Evolutionary conservation across 1,284 basidiomycete species (phyloP).

Genomic region (Porogramme epimiltina): DNA sequence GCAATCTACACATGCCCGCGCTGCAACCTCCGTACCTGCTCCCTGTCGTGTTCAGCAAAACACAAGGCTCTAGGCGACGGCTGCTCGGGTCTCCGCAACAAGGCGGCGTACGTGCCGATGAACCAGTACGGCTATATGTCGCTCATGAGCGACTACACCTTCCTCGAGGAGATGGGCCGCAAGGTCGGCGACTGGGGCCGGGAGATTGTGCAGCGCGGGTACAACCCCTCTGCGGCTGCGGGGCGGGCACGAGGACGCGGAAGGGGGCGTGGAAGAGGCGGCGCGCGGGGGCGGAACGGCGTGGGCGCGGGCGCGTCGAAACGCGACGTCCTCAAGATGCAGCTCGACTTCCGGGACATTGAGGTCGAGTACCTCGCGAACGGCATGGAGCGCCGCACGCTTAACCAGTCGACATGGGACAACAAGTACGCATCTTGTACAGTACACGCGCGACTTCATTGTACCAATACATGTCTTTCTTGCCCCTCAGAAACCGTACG

Average conservation of each 20-base stretch:
- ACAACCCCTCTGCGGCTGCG: conserved; percentile 19
- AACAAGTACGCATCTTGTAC: conserved; percentile 55
- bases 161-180: conserved; percentile 79
- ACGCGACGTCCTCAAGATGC: conserved; percentile 64
- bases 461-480: conserved; percentile 11
- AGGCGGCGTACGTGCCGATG: conserved; percentile 74
- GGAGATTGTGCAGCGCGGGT: conserved; percentile 65
- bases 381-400: conserved; percentile 80
- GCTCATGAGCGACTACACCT: conserved; percentile 86
- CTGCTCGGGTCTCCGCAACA: conserved; percentile 78
- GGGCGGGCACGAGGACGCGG: conserved; percentile 21
- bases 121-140: conserved; percentile 79
- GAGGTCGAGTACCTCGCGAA: conserved; percentile 76
- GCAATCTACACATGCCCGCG: conserved; percentile 84
- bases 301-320: conserved; percentile 45
- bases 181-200: conserved; percentile 71
- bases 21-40: conserved; percentile 73
- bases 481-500: conserved; percentile 54
- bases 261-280: conserved; percentile 27
- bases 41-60: conserved; percentile 65
- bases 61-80: conserved; percentile 64
- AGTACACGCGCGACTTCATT: background rate
- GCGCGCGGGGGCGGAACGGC: conserved; percentile 6
- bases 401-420: conserved; percentile 84
- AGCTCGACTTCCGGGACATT: conserved; percentile 66